phyloP scores from a whole-genome alignment of 2,329 filamentous ascomycete species.

The Aureobasidium sp. region DNA sequence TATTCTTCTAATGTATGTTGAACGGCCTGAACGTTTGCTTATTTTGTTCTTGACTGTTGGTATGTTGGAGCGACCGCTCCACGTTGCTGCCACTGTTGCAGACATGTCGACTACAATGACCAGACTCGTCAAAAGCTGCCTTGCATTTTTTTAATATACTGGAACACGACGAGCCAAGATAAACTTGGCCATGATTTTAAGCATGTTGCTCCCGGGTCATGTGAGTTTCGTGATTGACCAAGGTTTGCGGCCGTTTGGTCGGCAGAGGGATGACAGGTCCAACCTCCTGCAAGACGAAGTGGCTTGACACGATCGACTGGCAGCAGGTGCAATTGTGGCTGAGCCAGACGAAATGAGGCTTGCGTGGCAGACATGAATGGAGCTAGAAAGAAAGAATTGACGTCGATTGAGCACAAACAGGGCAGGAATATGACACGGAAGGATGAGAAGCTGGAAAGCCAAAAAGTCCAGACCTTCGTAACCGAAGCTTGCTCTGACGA shows the following conservation, averaged over 20 bases:
- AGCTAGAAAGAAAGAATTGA: not conserved
- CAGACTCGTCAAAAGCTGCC: not conserved
- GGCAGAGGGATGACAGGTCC: constrained; percentile 1
- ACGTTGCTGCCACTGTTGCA: not conserved
- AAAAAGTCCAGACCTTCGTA: not conserved
- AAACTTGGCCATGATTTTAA: not conserved
- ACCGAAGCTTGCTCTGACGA: constrained; percentile 6
- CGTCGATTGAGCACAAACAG: not conserved
- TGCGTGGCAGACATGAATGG: not conserved
- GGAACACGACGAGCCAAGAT: not conserved
- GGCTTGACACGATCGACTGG: not conserved
- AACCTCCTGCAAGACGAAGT: not conserved
- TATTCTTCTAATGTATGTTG: not conserved
- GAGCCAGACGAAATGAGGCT: constrained; percentile 8
- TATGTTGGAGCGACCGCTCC: not conserved
- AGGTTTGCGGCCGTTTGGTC: not conserved
- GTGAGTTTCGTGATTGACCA: not conserved
- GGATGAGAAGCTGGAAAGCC: not conserved
- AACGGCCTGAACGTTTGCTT: not conserved
- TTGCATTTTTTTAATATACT: not conserved
- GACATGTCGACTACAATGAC: not conserved
- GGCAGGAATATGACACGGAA: not conserved
- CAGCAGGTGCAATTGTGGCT: not conserved
- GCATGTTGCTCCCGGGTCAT: not conserved
- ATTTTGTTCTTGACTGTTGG: not conserved